These are phyloP conservation scores for Ophiostoma novo-ulmi DNA, from an alignment of 2,329 filamentous ascomycete genomes.

Conservation along the genomic window DNA sequence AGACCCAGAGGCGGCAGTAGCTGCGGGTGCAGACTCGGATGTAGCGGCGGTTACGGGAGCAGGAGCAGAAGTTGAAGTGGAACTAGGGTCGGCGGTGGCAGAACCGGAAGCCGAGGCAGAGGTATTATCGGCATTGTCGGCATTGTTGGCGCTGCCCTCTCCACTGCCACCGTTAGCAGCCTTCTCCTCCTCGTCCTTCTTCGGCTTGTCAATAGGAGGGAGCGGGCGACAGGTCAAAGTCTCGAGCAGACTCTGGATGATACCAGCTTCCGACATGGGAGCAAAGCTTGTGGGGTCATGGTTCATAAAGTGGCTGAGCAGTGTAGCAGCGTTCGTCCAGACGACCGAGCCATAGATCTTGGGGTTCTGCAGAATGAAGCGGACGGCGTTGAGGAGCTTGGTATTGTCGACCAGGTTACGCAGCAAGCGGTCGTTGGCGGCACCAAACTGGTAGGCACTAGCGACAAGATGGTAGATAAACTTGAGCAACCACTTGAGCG, in stretches of 20 bases:
- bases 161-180: background rate
- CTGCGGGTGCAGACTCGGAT: background rate
- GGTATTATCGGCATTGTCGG: background rate
- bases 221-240: constrained; percentile 61
- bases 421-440: constrained; percentile 77
- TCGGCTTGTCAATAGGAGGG: constrained; percentile 24
- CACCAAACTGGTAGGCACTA: constrained; percentile 59
- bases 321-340: constrained; percentile 90
- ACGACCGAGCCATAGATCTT: constrained; percentile 81
- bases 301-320: constrained; percentile 94
- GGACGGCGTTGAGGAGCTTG: constrained; percentile 71
- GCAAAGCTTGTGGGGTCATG: constrained; percentile 97
- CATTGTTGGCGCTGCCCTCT: constrained; percentile 19
- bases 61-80: background rate
- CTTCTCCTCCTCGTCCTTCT: background rate
- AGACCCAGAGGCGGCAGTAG: background rate
- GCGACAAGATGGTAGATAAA: constrained; percentile 95
- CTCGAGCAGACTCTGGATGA: constrained; percentile 81
- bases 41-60: background rate
- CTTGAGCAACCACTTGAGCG: constrained; percentile 87
- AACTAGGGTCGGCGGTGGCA: background rate
- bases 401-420: constrained; percentile 93
- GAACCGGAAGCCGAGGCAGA: background rate
- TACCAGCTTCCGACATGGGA: constrained; percentile 87
- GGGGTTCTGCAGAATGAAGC: constrained; percentile 75